Evolutionary conservation across 140 eudicot species (phyloP).

Genomic region (Erigeron philadelphicus): DNA sequence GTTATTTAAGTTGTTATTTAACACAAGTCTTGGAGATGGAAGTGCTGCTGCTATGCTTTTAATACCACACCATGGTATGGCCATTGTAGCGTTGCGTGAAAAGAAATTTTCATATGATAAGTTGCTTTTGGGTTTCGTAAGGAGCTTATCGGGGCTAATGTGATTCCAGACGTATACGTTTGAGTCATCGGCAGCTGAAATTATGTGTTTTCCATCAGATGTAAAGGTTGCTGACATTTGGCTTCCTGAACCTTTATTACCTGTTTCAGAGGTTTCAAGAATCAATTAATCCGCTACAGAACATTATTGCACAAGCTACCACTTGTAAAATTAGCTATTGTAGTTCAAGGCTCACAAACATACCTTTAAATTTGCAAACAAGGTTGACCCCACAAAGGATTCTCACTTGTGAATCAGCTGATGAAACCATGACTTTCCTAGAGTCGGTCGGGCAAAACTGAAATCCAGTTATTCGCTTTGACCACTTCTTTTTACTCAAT

Average conservation of each 20-base stretch:
- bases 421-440: conserved; percentile 62
- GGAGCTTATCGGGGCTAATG: conserved; percentile 30
- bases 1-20: conserved; percentile 19
- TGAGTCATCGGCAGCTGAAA: conserved; percentile 66
- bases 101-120: conserved; percentile 51
- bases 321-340: neutral
- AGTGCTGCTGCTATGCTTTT: conserved; percentile 39
- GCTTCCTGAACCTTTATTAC: conserved; percentile 48
- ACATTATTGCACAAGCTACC: conserved; percentile 8
- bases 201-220: conserved; percentile 66
- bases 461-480: conserved; percentile 78
- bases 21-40: conserved; percentile 30
- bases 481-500: conserved; percentile 61
- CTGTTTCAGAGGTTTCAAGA: conserved; percentile 24
- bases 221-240: conserved; percentile 70
- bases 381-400: conserved; percentile 54
- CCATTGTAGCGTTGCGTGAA: conserved; percentile 53
- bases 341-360: neutral
- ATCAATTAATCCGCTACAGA: neutral
- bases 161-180: conserved; percentile 66
- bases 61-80: conserved; percentile 75
- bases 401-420: conserved; percentile 83
- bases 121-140: conserved; percentile 42
- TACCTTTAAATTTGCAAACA: conserved; percentile 64
- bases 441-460: conserved; percentile 74